Evolutionary conservation across 495 filamentous ascomycete genomes (phyloP), one percentile per base, ranked within the genome.

Genomic region (Penicillium bialowiezense): DNA sequence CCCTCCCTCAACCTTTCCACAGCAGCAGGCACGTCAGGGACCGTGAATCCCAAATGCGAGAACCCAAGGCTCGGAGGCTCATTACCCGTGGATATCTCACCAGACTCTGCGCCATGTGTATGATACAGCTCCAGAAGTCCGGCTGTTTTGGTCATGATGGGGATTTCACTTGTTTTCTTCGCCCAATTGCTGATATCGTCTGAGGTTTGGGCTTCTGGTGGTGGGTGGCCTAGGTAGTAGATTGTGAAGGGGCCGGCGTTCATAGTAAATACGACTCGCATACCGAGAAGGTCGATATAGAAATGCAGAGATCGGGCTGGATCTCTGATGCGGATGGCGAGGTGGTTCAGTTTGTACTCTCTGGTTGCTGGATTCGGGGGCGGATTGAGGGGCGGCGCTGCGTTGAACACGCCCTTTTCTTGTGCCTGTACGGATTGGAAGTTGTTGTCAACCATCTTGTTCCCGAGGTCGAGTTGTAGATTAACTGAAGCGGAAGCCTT

Each of bases 231-330:
- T n/a, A 73, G 63, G 46, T 71, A 73, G 52, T 71, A 73, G 54
- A 73, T 63, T 21, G 68, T 71, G 56, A 68, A 70, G 20, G 70
- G 70, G 13, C 70, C 70, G 19, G 68, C 61, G 52, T 73, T 73
- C 63, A 72, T 66, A 12, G 68, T 72, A 58, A 73, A 79, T 34
- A 77, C 56, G 9, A 70, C 60, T 17, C 73, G 74, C 67, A 79
- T 72, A 43, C 75, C 75, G 38, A 79, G 63, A 10, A 74, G 64
- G 36, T 71, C 52, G 39, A 68, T 60, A 45, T 78, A 78, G 65
- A 76, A 78, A 51, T 69, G 54, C 0, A 73, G 58, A 7, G 67
- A 71, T 44, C 56, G 60, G 19, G 53, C 44, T 9, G 73, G 66
- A 41, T 77, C 62, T 40, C 52, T 54, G 38, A 75, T 69, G 43